Conservation (phyloP, 2,329 filamentous ascomycete species). For the Bipolaris zeicola region DNA sequence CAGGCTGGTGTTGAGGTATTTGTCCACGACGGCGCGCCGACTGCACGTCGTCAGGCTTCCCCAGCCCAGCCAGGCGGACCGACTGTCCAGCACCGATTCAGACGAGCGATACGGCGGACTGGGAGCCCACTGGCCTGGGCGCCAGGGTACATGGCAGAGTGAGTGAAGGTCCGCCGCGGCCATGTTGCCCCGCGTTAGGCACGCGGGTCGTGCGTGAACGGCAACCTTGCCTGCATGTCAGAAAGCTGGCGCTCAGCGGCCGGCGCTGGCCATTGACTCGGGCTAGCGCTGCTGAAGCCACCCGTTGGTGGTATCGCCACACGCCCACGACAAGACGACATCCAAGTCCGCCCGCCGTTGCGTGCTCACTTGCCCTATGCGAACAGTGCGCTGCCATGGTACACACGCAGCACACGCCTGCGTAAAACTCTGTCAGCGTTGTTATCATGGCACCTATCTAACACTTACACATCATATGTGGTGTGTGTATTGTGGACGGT, state of each 20-base stretch:
- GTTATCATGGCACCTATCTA: background rate
- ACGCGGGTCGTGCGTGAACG: constrained; percentile 6
- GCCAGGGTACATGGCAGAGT: background rate
- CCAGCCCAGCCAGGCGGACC: background rate
- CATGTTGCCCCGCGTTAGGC: constrained; percentile 8
- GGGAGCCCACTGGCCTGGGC: background rate
- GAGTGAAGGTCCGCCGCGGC: constrained; percentile 4
- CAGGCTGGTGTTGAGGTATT: constrained; percentile 18
- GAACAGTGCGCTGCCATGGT: background rate
- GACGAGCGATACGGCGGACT: background rate
- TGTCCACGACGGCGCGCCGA: background rate
- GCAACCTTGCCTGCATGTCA: constrained; percentile 3
- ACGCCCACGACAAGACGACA: background rate
- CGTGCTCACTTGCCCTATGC: background rate
- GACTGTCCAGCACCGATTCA: background rate
- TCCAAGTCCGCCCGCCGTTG: background rate
- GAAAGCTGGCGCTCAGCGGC: constrained; percentile 3
- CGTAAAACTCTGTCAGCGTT: background rate
- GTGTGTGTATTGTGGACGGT: background rate
- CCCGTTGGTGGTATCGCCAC: background rate
- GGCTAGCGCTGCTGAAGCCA: background rate
- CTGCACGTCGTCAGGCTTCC: background rate
- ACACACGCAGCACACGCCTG: background rate
- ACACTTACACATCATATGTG: too few relatives aligned
- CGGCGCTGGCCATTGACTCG: background rate